Evolutionary conservation across 805 yeast species (phyloP), one percentile per base, ranked within the genome.

Genomic region (Pichia paraexigua): DNA sequence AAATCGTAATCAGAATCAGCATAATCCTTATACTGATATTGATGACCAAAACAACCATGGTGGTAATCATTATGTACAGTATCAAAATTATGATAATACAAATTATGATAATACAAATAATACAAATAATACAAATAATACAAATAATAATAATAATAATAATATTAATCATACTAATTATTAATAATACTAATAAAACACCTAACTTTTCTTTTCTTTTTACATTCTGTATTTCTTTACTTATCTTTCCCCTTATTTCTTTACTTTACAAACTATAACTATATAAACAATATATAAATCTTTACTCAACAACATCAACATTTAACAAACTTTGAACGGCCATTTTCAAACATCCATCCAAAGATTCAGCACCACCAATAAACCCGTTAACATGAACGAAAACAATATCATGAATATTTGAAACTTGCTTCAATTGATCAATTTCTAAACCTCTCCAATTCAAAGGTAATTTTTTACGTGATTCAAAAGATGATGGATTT

Each of bases 321-420:
- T 25, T n/a, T 5, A 42, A 11, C 10, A n/a, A 25, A 42, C 28
- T 39, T n/a, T 32, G 10, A 2, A 47, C 25, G 2, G 58, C 58
- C 43, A 55, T 12, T 17, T 51, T 28, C 24, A 55, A 27, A 44
- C 56, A 53, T 32, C 87, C 85, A 48, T 87, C 96, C 56, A 75
- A 70, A 25, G 92, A 77, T 63, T 80, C 74, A 51, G 91, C 87
- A 48, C 99, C 99, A 45, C 97, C 98, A 63, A 92, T 92, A 68
- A 92, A 92, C 0, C 99, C 98, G 42, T 95, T 85, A 43, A 97
- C 96, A 62, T 92, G 99, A 50, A 92, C 82, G 64, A 92, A 92
- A 27, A 89, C 79, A 63, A 95, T 86, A 11, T 87, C 96, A 28
- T 79, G 81, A 47, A 94, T 77, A 15, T 92, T 96, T 41, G 87